Evolutionary conservation across 192 early-diverging fungal species (phyloP).

Genomic region (Helicostylum pulchrum): DNA sequence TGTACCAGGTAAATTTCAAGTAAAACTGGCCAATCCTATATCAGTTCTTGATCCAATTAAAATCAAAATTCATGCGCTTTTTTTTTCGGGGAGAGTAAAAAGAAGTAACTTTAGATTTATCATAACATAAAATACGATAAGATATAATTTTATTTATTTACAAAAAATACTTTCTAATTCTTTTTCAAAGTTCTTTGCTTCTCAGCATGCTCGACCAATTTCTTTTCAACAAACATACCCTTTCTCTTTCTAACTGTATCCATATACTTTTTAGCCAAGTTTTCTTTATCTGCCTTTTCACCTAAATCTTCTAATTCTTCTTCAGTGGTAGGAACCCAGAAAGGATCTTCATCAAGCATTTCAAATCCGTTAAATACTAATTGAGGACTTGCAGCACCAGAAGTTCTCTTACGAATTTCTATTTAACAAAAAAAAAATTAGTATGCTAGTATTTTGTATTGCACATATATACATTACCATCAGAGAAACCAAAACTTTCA

Average conservation of each 20-base stretch:
- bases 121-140: too few species aligned
- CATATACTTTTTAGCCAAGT: constrained; percentile 95
- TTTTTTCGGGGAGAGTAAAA: too few species aligned
- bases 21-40: too few species aligned
- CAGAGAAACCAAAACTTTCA: constrained; percentile 98
- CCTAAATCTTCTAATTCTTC: constrained; percentile 98
- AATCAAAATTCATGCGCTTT: too few species aligned
- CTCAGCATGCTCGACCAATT: constrained; percentile 86
- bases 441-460: not conserved
- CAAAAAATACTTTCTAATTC: constrained; percentile 43
- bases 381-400: constrained; percentile 93
- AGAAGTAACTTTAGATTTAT: too few species aligned
- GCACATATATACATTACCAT: constrained; percentile 52
- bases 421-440: constrained; percentile 8
- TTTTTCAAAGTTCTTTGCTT: constrained; percentile 79
- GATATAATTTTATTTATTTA: not conserved
- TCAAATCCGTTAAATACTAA: constrained; percentile 95
- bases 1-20: too few species aligned
- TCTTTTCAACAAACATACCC: constrained; percentile 89
- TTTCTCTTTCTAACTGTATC: constrained; percentile 92
- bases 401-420: constrained; percentile 95
- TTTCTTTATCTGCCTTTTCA: constrained; percentile 95
- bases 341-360: constrained; percentile 89
- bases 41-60: too few species aligned
- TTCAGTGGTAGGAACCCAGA: constrained; percentile 97